phyloP scores from a whole-genome alignment of 2,329 filamentous ascomycete genomes.

The Fusarium neocosmosporiellum region DNA sequence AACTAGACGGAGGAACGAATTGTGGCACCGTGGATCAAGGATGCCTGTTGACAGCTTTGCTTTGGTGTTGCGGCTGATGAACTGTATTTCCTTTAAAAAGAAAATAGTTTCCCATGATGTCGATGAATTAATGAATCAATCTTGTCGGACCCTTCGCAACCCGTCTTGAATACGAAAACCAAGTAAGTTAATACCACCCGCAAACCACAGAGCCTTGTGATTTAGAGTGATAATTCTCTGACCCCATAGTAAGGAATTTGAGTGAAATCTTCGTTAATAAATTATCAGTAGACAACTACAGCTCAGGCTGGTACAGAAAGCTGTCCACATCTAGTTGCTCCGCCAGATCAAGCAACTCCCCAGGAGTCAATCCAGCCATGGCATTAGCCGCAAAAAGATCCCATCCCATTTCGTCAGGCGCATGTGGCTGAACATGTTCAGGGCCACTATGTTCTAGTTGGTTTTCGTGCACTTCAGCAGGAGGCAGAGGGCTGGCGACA shows the following conservation, averaged over 20 bases:
- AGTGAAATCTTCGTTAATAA: not conserved
- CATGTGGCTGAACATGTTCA: not conserved
- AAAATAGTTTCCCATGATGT: no score
- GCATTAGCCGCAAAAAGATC: slow-evolving; percentile 47
- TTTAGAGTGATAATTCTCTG: no score
- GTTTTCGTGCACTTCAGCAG: accelerated
- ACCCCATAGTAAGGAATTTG: no score
- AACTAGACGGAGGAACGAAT: not conserved
- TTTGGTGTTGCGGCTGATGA: no score
- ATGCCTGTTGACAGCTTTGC: no score
- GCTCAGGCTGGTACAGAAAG: slow-evolving; percentile 34
- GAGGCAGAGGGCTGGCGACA: not conserved
- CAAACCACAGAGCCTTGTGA: no score
- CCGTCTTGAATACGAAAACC: no score
- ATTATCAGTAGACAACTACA: not conserved
- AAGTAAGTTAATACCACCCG: no score
- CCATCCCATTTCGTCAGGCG: slow-evolving; percentile 41
- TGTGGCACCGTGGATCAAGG: no score
- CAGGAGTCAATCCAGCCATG: slow-evolving; percentile 47
- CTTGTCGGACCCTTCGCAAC: no score
- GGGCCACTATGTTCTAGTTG: accelerated
- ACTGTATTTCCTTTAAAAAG: no score
- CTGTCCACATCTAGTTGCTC: slow-evolving; percentile 45
- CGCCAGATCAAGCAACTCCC: slow-evolving; percentile 46
- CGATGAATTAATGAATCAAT: no score